These are phyloP conservation scores for Fusarium subglutinans DNA, from an alignment of 2,329 filamentous ascomycete species.

Conservation along the genomic window DNA sequence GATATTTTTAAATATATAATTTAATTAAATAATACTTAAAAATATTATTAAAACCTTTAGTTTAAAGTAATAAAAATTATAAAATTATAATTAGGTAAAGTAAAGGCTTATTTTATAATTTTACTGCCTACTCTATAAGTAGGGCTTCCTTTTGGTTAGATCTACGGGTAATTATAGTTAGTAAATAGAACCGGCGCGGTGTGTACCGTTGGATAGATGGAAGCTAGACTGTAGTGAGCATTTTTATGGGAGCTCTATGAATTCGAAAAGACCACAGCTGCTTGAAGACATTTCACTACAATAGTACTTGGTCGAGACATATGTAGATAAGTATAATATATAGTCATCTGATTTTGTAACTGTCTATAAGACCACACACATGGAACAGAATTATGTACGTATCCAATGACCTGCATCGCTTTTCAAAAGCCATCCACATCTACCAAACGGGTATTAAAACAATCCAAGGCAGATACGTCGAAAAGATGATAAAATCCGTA, in stretches of 20 bases:
- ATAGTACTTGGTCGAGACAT: no score
- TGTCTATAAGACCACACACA: constrained; percentile 32
- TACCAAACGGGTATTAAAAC: constrained; percentile 39
- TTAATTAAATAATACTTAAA: no score
- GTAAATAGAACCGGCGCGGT: not conserved
- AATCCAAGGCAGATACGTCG: constrained; percentile 13
- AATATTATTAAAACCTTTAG: no score
- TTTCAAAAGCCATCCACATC: constrained; percentile 35
- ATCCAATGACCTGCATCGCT: constrained; percentile 32
- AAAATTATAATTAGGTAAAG: no score
- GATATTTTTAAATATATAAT: no score
- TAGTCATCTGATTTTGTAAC: constrained; percentile 32
- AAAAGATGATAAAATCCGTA: constrained; percentile 23
- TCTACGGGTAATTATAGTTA: not conserved
- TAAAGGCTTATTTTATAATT: no score
- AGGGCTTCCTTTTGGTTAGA: no score
- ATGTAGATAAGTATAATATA: not conserved
- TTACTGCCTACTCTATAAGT: no score
- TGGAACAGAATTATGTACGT: constrained; percentile 26
- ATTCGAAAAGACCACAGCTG: not conserved
- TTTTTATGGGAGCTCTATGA: not conserved
- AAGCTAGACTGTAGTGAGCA: not conserved
- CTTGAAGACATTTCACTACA: no score
- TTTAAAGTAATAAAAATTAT: no score
- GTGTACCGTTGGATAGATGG: not conserved